Percentiles rank a stretch among this genome's conserved stretches.
These are phyloP conservation scores for Verticillium isaacii DNA, from an alignment of 2,329 filamentous ascomycete genomes.

Conservation along the genomic window DNA sequence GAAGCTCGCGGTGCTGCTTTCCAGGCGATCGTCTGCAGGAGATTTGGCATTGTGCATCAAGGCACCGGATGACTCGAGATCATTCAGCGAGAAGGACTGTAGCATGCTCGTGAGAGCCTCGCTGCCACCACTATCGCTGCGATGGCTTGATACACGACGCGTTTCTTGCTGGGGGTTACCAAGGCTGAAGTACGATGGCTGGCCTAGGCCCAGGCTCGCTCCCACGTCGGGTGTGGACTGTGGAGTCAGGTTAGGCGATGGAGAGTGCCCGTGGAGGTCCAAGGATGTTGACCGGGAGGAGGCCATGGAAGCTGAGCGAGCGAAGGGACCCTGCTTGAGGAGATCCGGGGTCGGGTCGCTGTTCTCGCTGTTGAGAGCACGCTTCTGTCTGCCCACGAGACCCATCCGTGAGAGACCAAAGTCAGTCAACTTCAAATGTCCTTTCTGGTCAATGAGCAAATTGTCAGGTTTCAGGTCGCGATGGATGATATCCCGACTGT, in stretches of 20 bases:
- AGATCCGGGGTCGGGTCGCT: conserved; percentile 88
- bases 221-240: conserved; percentile 72
- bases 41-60: conserved; percentile 36
- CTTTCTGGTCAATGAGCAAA: conserved; percentile 91
- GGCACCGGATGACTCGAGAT: conserved; percentile 38
- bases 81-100: conserved; percentile 69
- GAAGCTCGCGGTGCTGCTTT: conserved; percentile 67
- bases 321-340: conserved; percentile 87
- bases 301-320: conserved; percentile 74
- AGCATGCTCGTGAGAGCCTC: conserved; percentile 82
- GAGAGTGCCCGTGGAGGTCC: conserved; percentile 67
- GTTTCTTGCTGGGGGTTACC: conserved; percentile 53
- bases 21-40: conserved; percentile 62
- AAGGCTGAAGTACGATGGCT: conserved; percentile 91
- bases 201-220: conserved; percentile 60
- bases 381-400: conserved; percentile 91
- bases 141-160: conserved; percentile 64
- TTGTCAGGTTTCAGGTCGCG: conserved; percentile 97
- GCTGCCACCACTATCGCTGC: conserved; percentile 90
- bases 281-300: conserved; percentile 93
- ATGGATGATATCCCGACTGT: conserved; percentile 92
- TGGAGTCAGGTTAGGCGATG: conserved; percentile 81
- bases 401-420: conserved; percentile 98
- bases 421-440: conserved; percentile 94
- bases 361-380: conserved; percentile 71